These are phyloP conservation scores for Multifurca ochricompacta DNA, from an alignment of 768 basidiomycete genomes.

Conservation along the genomic window DNA sequence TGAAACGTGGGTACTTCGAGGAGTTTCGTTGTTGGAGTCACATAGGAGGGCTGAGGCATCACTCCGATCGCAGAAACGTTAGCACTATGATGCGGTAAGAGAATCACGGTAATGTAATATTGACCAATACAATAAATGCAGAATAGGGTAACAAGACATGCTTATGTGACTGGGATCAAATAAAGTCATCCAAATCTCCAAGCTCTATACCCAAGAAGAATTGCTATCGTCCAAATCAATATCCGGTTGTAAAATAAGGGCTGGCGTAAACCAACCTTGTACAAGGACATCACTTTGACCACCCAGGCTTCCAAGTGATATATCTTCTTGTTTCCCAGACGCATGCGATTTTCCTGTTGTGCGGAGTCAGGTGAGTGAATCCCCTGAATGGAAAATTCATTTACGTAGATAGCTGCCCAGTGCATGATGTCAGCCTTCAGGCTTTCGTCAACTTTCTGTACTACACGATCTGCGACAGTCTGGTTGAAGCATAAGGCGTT, in stretches of 20 bases:
- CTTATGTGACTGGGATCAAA: neutral
- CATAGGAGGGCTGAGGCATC: neutral
- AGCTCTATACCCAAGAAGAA: conserved; percentile 57
- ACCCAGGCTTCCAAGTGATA: conserved; percentile 98
- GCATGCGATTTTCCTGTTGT: conserved; percentile 86
- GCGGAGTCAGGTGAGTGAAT: neutral
- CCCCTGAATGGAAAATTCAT: conserved; percentile 24
- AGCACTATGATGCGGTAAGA: neutral
- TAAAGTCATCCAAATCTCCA: conserved; percentile 41
- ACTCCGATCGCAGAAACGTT: neutral
- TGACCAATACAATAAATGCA: neutral
- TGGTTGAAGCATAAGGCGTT: conserved; percentile 27
- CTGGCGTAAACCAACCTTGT: conserved; percentile 49
- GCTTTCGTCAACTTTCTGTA: conserved; percentile 82
- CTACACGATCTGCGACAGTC: conserved; percentile 87
- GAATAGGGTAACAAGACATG: neutral
- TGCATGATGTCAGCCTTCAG: conserved; percentile 93
- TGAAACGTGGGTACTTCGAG: neutral
- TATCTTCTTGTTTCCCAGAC: conserved; percentile 87
- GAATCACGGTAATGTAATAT: neutral
- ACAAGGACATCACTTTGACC: conserved; percentile 88
- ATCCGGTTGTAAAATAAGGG: neutral
- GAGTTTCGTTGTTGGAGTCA: neutral
- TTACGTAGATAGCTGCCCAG: conserved; percentile 94
- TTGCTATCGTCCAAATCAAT: conserved; percentile 20